Evolutionary conservation across 2,329 filamentous ascomycete species (phyloP).

Genomic region (Ascochyta clinopodiicola): DNA sequence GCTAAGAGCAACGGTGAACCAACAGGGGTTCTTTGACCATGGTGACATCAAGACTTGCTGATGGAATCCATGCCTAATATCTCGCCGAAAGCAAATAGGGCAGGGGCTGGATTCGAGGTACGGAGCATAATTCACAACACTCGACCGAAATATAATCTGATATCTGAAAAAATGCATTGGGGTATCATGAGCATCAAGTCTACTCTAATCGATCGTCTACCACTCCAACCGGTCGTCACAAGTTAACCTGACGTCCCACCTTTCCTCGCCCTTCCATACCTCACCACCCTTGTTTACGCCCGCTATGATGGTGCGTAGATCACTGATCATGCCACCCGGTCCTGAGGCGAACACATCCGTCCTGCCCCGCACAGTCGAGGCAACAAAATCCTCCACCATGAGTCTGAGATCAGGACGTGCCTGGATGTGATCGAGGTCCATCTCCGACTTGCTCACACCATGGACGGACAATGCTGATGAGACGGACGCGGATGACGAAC

Average conservation of each 20-base stretch:
- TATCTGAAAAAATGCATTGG: constrained; percentile 10
- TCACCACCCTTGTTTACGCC: constrained; percentile 36
- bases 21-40: constrained; percentile 27
- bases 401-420: constrained; percentile 30
- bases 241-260: constrained; percentile 38
- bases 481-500: constrained; percentile 27
- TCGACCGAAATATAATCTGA: background rate
- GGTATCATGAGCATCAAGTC: constrained; percentile 30
- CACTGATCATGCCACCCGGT: constrained; percentile 42
- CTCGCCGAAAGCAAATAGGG: constrained; percentile 16
- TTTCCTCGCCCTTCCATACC: constrained; percentile 44
- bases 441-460: constrained; percentile 37
- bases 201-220: constrained; percentile 23
- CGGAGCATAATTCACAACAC: background rate
- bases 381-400: constrained; percentile 34
- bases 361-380: constrained; percentile 29
- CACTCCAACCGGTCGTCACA: constrained; percentile 45
- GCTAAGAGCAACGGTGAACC: constrained; percentile 22
- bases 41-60: constrained; percentile 23
- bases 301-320: constrained; percentile 42
- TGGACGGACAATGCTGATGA: constrained; percentile 37
- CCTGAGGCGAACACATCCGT: constrained; percentile 44
- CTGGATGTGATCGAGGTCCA: constrained; percentile 34
- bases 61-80: constrained; percentile 20
- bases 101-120: constrained; percentile 5